Evolutionary conservation across 352 stramenopile genomes (phyloP).

Genomic region (Peronospora belbahrii): DNA sequence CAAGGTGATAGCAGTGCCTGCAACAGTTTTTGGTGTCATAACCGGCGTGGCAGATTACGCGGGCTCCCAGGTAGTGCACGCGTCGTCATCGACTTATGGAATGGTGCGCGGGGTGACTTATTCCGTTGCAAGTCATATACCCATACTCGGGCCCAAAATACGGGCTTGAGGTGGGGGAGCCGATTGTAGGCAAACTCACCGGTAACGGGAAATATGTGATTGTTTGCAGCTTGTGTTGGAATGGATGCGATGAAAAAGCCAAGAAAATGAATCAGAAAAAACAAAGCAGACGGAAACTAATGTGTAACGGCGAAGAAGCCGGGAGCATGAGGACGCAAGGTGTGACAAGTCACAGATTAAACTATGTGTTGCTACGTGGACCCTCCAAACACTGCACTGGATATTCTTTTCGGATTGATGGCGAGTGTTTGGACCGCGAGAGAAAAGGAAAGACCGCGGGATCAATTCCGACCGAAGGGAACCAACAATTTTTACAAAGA

Average conservation of each 20-base stretch:
- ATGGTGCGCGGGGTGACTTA: constrained; percentile 44
- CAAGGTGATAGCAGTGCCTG: constrained; percentile 23
- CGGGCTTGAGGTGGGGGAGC: constrained; percentile 38
- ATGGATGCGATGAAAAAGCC: constrained; percentile 24
- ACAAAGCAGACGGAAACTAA: constrained; percentile 25
- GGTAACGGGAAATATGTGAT: constrained; percentile 31
- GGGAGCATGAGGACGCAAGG: constrained; percentile 22
- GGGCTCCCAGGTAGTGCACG: constrained; percentile 49
- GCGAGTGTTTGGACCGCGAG: constrained; percentile 32
- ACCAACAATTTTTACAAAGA: constrained; percentile 15
- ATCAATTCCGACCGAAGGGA: constrained; percentile 31
- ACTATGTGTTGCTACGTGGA: constrained; percentile 32
- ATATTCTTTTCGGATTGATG: no score
- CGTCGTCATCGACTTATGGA: constrained; percentile 60
- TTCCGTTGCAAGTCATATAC: constrained; percentile 52
- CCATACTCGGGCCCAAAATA: constrained; percentile 64
- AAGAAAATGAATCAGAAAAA: constrained; percentile 22
- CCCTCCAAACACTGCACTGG: constrained; percentile 29
- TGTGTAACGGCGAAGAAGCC: no score
- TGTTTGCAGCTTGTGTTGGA: constrained; percentile 5
- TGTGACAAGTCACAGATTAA: constrained; percentile 13
- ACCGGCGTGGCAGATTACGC: constrained; percentile 47
- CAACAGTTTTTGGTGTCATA: constrained; percentile 29
- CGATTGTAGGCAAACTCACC: constrained; percentile 33
- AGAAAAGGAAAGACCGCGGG: constrained; percentile 20